Evolutionary conservation across 192 early-diverging fungal species (phyloP).

Genomic region (Chytriomyces hyalinus): DNA sequence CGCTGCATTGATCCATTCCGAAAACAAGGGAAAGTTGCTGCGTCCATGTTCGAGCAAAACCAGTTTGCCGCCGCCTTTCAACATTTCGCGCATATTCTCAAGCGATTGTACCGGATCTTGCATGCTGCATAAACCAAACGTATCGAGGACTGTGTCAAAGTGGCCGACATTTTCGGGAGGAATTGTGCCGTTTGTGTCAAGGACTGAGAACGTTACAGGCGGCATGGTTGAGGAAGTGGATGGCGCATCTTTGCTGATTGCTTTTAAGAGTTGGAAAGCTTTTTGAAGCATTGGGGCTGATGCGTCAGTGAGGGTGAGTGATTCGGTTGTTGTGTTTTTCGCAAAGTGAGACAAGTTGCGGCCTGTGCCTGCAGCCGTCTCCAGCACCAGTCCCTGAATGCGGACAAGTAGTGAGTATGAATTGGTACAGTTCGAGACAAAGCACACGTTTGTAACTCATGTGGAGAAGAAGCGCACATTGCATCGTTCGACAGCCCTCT

Average conservation of each 20-base stretch:
- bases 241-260: neutral
- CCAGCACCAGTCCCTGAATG: conserved; percentile 59
- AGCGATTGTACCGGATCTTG: conserved; percentile 59
- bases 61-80: conserved; percentile 50
- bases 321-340: conserved; percentile 39
- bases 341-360: conserved; percentile 65
- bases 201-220: conserved; percentile 25
- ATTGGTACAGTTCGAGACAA: neutral
- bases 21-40: conserved; percentile 32
- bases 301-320: conserved; percentile 60
- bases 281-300: conserved; percentile 57
- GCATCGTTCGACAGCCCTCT: conserved; percentile 52
- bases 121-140: conserved; percentile 71
- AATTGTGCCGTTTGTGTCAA: conserved; percentile 46
- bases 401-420: neutral
- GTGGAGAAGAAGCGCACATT: conserved; percentile 37
- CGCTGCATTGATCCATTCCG: conserved; percentile 56
- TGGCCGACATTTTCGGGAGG: conserved; percentile 24
- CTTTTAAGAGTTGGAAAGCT: conserved; percentile 37
- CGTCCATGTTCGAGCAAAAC: conserved; percentile 72
- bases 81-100: conserved; percentile 52
- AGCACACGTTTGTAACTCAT: neutral
- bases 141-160: conserved; percentile 71
- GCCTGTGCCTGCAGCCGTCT: conserved; percentile 69
- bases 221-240: conserved; percentile 11